Base-by-base conservation (phyloP, 2,329 filamentous ascomycete genomes). In the Talaromyces sp. region DNA sequence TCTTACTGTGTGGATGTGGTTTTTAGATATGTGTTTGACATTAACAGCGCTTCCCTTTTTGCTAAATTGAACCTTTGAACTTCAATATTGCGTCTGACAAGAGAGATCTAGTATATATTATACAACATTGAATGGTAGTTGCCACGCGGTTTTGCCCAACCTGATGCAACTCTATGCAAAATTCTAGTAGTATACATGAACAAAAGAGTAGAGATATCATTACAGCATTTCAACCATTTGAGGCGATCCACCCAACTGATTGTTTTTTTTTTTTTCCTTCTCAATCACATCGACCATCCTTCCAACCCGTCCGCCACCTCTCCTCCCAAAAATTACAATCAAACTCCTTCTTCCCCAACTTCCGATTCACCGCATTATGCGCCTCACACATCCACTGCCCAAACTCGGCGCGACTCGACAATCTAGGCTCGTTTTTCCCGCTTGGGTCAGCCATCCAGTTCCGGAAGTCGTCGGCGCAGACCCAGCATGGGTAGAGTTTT, bases 261-360 rank as follows among this genome's bases (percentile, higher is more conserved):
- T 25, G 15, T n/a, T 19, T n/a, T 15, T 22, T 22, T 22, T 22
- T 22, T 22, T 22, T 22, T 22, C 2, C 2, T 22, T 22, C 15
- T 58, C 25, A 62, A 58, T 85, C 85, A 73, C 86, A 89, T 61
- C 85, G 78, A 22, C 86, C 86, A 79, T 89, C 86, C 73, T 82
- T 85, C 80, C 88, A 97, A 0, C 95, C 95, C 1, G 90, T 95
- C 77, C 90, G 83, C 95, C 95, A 99, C 74, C 95, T 85, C 82
- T 98, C 91, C 75, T 97, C 88, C 93, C 95, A 98, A 70, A 82
- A 85, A 60, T 80, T 81, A 78, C 95, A 99, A 81, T 99, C 92
- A 78, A 99, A 99, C 68, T 84, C 84, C 63, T 85, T 82, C 83
- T 99, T 99, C 56, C 95, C 95, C 68, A 99, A 76, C 80, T 97